Percentiles rank a stretch among this genome's conserved stretches.
These are phyloP conservation scores for Didymella pomorum DNA, from an alignment of 2,329 filamentous ascomycete species.

Conservation along the genomic window DNA sequence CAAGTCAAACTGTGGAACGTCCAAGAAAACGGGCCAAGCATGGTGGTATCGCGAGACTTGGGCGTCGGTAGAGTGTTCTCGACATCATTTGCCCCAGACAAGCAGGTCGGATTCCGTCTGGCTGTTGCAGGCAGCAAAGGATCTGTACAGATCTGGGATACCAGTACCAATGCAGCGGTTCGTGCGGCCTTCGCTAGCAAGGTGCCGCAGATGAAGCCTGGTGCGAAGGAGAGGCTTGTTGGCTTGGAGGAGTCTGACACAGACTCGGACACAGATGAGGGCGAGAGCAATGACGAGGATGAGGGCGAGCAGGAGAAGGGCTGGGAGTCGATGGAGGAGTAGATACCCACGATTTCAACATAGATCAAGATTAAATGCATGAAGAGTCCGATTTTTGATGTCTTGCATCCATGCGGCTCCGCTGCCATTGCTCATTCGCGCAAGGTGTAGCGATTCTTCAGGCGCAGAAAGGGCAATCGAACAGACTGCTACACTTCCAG, in stretches of 20 bases:
- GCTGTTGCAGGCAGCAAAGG: conserved; percentile 96
- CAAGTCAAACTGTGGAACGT: conserved; percentile 98
- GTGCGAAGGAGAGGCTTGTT: conserved; percentile 77
- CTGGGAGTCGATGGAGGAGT: conserved; percentile 55
- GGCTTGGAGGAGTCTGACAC: conserved; percentile 72
- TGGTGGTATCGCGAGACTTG: conserved; percentile 90
- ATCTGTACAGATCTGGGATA: conserved; percentile 93
- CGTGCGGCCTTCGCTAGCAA: conserved; percentile 81
- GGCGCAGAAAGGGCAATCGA: too few species aligned
- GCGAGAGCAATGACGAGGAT: conserved; percentile 52
- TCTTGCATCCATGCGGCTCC: neutral
- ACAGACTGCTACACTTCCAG: neutral
- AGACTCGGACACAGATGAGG: conserved; percentile 66
- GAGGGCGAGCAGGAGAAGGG: conserved; percentile 46
- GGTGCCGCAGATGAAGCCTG: conserved; percentile 66
- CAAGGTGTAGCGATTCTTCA: neutral
- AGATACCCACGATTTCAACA: conserved; percentile 31
- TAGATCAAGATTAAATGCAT: neutral
- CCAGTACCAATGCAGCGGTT: conserved; percentile 88
- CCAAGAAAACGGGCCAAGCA: conserved; percentile 77
- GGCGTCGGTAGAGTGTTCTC: conserved; percentile 96
- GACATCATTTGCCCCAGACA: conserved; percentile 86
- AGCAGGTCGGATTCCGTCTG: conserved; percentile 88
- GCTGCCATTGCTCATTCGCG: neutral
- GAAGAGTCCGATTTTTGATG: neutral